phyloP scores from a whole-genome alignment of 225 moss, liverwort and hornwort genomes.

The Sphagnum contortum region DNA sequence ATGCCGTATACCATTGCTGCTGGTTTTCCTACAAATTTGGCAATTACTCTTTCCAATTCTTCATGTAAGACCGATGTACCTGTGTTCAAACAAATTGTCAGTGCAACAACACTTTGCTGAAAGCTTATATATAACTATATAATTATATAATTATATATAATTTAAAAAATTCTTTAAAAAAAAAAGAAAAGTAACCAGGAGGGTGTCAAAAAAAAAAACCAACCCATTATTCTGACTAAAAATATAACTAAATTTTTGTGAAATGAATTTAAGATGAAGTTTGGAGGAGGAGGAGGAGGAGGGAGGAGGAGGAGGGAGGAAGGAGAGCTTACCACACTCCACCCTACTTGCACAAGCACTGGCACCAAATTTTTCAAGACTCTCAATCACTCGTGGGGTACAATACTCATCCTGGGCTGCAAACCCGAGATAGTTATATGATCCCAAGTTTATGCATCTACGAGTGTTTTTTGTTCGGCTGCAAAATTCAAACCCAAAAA shows the following conservation, averaged over 20 bases:
- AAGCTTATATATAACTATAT: no score
- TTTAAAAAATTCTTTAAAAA: no score
- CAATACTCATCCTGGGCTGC: conserved; percentile 82
- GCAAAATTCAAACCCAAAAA: background rate
- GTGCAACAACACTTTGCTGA: no score
- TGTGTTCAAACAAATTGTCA: conserved; percentile 5
- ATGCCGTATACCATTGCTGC: conserved; percentile 79
- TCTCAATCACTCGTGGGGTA: conserved; percentile 53
- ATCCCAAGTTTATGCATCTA: conserved; percentile 74
- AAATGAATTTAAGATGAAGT: no score
- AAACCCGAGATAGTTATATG: conserved; percentile 92
- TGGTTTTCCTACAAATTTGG: conserved; percentile 71
- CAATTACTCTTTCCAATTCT: conserved; percentile 65
- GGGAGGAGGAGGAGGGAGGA: no score
- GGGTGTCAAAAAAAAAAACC: no score
- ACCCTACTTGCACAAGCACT: conserved; percentile 68
- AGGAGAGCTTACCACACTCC: conserved; percentile 46
- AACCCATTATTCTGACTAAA: no score
- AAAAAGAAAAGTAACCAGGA: no score
- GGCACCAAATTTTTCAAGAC: conserved; percentile 44
- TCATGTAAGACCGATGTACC: conserved; percentile 69
- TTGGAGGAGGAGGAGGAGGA: no score
- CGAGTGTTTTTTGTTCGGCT: conserved; percentile 47
- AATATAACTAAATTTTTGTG: no score
- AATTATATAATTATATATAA: no score